Evolutionary conservation across 768 basidiomycete species (phyloP).

Genomic region (Infundibulicybe gibba): DNA sequence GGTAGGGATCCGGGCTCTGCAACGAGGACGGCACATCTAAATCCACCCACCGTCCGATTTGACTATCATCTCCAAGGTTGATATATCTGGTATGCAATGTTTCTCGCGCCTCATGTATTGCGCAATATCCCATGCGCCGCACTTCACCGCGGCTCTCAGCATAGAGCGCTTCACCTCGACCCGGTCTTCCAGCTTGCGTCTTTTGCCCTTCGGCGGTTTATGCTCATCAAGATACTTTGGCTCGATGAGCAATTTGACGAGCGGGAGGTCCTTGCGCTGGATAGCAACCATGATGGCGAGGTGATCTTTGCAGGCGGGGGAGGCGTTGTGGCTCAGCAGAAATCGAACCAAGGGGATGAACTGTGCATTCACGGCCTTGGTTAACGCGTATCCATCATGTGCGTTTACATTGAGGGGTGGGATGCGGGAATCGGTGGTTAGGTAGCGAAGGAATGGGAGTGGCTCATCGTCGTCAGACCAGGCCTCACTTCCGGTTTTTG

Average conservation of each 20-base stretch:
- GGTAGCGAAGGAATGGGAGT: conserved; percentile 58
- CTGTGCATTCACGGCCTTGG: conserved; percentile 66
- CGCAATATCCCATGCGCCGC: conserved; percentile 64
- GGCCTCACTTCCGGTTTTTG: conserved; percentile 15
- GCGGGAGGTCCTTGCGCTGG: conserved; percentile 54
- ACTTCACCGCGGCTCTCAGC: conserved; percentile 63
- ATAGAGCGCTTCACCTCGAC: conserved; percentile 50
- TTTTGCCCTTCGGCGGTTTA: conserved; percentile 31
- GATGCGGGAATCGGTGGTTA: conserved; percentile 40
- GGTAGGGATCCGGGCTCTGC: too few species aligned
- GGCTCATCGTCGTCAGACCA: conserved; percentile 55
- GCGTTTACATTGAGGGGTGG: conserved; percentile 54
- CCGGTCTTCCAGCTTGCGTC: conserved; percentile 57
- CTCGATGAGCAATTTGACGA: conserved; percentile 80
- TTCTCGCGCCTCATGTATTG: conserved; percentile 70
- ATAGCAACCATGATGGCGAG: conserved; percentile 80
- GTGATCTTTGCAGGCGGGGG: conserved; percentile 55
- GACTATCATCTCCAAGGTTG: conserved; percentile 40
- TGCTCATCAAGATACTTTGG: conserved; percentile 26
- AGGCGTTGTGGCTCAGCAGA: conserved; percentile 70
- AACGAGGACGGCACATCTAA: too few species aligned
- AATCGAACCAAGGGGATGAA: conserved; percentile 65
- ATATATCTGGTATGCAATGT: conserved; percentile 69
- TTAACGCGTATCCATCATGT: conserved; percentile 78
- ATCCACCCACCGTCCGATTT: neutral